Base-by-base conservation (phyloP, 805 yeast species). In the Candida incommunis region DNA sequence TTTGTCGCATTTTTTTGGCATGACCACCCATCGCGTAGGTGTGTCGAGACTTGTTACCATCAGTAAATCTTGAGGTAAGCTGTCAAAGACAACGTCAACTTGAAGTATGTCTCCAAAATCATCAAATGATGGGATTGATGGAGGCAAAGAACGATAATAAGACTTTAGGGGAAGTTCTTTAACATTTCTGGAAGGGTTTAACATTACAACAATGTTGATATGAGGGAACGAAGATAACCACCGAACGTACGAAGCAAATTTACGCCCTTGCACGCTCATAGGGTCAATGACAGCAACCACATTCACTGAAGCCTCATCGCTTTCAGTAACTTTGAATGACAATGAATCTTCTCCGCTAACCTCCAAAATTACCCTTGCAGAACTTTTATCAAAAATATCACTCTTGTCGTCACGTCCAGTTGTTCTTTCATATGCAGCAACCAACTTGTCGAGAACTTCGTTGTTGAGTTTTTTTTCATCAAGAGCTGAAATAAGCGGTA, bases 281-380 rank as follows among this genome's bases (percentile, higher is more conserved):
- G 97, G 96, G 57, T 92, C 87, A 34, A 84, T 54, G 1, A 82
- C 61, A 0, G 82, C 64, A 3, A 74, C 60, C 3, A 87, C 54
- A 48, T 81, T 81, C 20, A 86, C 57, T 16, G 62, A 59, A 25
- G 71, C 67, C 2, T 56, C 46, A 0, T 51, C 48, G 1, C 50
- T 50, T 4, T 52, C 51, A 15, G 7, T 31, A 5, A 31, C 20
- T 13, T 18, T 7, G 37, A 31, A 31, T 7, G 37, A 31, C 9
- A 31, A n/a, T 5, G 7, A 11, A 16, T 5, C 18, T 11, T 31
- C 20, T 11, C 9, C 20, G 5, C 7, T 7, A 31, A 11, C 20
- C 4, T 31, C 20, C 5, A 31, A n/a, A 31, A 13, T 18, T 9
- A 31, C 5, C n/a, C 37, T 9, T 9, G 37, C 11, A 9, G 37